Percentiles rank a stretch among this genome's conserved stretches.
Evolutionary conservation across 257 asterid genomes (phyloP).

Genomic region (Knoxia roxburghii): DNA sequence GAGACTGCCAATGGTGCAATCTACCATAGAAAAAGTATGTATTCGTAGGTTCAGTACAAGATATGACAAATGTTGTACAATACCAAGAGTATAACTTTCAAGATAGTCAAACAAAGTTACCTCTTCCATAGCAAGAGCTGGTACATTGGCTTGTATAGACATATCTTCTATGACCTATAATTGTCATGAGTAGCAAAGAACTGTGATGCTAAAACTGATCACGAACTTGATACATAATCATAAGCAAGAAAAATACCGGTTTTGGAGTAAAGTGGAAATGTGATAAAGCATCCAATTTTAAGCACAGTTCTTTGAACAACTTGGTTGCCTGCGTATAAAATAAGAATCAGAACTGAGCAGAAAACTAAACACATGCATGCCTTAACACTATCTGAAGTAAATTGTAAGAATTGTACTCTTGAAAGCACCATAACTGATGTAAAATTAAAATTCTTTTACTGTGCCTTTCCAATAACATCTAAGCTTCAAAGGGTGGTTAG

Average conservation of each 20-base stretch:
- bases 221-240: neutral
- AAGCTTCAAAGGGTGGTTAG: neutral
- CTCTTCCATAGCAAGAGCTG: constrained; percentile 99
- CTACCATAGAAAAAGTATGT: constrained; percentile 28
- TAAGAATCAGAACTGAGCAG: constrained; percentile 5
- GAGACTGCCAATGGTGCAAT: constrained; percentile 93
- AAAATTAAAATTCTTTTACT: neutral
- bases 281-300: constrained; percentile 90
- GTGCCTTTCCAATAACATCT: neutral
- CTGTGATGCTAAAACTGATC: neutral
- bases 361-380: neutral
- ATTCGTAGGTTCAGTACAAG: neutral
- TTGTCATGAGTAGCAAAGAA: neutral
- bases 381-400: neutral
- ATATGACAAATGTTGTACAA: neutral
- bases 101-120: constrained; percentile 27
- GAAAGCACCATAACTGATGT: neutral
- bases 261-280: constrained; percentile 98
- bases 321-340: constrained; percentile 48
- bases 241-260: constrained; percentile 49
- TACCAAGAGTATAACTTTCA: neutral
- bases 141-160: constrained; percentile 90
- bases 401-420: neutral
- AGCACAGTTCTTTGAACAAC: constrained; percentile 82
- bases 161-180: constrained; percentile 84